Evolutionary conservation across 2,329 filamentous ascomycete genomes (phyloP).

Genomic region (Neofusicoccum laricinum): DNA sequence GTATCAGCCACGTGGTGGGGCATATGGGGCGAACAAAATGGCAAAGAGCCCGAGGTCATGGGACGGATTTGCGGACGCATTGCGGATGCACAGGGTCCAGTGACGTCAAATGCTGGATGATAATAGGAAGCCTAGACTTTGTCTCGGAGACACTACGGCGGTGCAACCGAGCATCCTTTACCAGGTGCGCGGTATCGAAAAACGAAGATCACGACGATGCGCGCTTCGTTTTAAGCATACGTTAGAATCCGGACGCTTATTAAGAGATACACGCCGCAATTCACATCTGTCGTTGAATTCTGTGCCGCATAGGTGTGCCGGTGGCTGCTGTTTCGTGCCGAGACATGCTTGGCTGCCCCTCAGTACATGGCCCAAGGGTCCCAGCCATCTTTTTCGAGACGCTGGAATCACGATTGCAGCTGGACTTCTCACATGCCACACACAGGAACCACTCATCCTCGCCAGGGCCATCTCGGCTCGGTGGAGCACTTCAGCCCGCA

Average conservation of each 20-base stretch:
- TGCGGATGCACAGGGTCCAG: constrained; percentile 7
- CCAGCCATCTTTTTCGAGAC: background rate
- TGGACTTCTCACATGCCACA: too few relatives aligned
- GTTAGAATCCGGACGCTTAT: background rate
- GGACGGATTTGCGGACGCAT: background rate
- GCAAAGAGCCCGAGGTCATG: background rate
- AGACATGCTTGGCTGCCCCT: too few relatives aligned
- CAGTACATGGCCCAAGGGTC: background rate
- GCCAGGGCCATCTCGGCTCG: too few relatives aligned
- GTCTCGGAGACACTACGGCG: background rate
- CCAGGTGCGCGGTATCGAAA: background rate
- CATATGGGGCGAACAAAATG: background rate
- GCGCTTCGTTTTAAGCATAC: too few relatives aligned
- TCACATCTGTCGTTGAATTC: background rate
- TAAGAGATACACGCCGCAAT: background rate
- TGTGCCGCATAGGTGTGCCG: too few relatives aligned
- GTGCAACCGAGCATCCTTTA: background rate
- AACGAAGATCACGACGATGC: background rate
- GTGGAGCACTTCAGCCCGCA: too few relatives aligned
- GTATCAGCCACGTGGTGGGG: background rate
- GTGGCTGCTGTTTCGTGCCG: too few relatives aligned
- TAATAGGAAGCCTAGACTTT: background rate
- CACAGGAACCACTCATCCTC: too few relatives aligned
- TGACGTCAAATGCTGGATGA: background rate
- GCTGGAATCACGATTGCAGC: background rate